Evolutionary conservation across 2,329 filamentous ascomycete species (phyloP).

Genomic region (Sphaerulina musiva): DNA sequence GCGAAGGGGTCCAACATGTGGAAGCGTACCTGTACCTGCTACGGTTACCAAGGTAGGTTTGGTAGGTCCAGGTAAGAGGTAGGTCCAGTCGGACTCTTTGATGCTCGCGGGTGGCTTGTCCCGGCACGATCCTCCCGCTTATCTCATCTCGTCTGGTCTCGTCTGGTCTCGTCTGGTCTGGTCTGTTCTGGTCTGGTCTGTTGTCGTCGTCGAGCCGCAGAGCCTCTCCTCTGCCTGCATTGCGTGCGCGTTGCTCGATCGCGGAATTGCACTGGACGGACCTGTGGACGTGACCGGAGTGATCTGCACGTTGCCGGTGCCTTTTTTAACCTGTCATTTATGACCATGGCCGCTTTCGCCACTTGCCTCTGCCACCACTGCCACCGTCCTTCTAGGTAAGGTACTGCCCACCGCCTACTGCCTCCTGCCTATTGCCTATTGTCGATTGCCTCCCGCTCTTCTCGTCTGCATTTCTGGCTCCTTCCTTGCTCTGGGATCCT

Average conservation of each 20-base stretch:
- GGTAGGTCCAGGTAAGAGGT: too few relatives aligned
- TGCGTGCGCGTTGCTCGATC: neutral
- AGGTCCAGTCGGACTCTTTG: neutral
- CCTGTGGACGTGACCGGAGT: neutral
- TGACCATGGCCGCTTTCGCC: neutral
- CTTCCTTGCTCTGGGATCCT: neutral
- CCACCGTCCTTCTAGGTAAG: neutral
- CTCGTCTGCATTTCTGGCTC: neutral
- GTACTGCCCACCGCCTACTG: too few relatives aligned
- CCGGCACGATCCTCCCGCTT: conserved; percentile 3
- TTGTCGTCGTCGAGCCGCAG: conserved; percentile 6
- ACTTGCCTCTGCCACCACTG: neutral
- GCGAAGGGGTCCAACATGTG: too few relatives aligned
- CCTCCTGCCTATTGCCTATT: too few relatives aligned
- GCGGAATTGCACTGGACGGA: conserved; percentile 2
- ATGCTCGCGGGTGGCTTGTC: neutral
- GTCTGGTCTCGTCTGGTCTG: too few relatives aligned
- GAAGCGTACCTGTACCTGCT: too few relatives aligned
- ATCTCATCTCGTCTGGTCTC: neutral
- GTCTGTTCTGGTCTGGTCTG: too few relatives aligned
- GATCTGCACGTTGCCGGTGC: conserved; percentile 6
- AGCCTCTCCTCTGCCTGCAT: conserved; percentile 4
- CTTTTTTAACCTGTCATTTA: neutral
- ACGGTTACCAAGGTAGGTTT: too few relatives aligned
- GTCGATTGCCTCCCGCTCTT: neutral